Evolutionary conservation across 345 rosid species (phyloP).

Genomic region (Schrenkiella parvula): DNA sequence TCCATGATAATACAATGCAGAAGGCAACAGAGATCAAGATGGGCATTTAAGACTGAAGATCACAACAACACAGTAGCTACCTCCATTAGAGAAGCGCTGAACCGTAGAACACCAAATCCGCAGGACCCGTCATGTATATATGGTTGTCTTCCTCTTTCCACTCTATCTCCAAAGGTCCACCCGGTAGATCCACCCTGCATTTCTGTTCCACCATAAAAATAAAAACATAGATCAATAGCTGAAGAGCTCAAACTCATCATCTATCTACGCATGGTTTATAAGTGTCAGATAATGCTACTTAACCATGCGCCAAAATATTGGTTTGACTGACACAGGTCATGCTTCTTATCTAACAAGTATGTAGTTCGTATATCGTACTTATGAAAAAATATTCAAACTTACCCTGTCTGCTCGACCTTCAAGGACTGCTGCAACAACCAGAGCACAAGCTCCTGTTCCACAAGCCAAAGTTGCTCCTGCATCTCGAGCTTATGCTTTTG

Average conservation of each 20-base stretch:
- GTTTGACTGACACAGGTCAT: background rate
- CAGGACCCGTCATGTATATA: slow-evolving; percentile 94
- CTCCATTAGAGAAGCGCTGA: slow-evolving; percentile 44
- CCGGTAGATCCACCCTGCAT: slow-evolving; percentile 86
- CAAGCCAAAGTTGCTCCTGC: slow-evolving; percentile 96
- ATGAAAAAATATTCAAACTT: slow-evolving; percentile 30
- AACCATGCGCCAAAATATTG: background rate
- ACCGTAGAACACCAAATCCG: slow-evolving; percentile 80
- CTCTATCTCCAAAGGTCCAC: slow-evolving; percentile 91
- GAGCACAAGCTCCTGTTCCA: slow-evolving; percentile 98
- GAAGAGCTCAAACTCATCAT: background rate
- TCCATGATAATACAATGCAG: background rate
- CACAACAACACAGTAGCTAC: slow-evolving; percentile 10
- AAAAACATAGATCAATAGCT: background rate
- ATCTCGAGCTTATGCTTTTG: slow-evolving; percentile 6
- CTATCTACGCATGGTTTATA: slow-evolving; percentile 23
- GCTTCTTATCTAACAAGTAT: background rate
- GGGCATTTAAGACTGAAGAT: background rate
- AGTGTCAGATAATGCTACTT: background rate
- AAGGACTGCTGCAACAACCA: slow-evolving; percentile 96
- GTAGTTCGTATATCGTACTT: background rate
- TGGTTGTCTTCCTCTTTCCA: slow-evolving; percentile 90
- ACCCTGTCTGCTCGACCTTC: slow-evolving; percentile 83
- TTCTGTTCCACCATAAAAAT: slow-evolving; percentile 41
- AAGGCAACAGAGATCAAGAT: background rate